Evolutionary conservation across 257 asterid genomes (phyloP).

Genomic region (Gentiana dahurica): DNA sequence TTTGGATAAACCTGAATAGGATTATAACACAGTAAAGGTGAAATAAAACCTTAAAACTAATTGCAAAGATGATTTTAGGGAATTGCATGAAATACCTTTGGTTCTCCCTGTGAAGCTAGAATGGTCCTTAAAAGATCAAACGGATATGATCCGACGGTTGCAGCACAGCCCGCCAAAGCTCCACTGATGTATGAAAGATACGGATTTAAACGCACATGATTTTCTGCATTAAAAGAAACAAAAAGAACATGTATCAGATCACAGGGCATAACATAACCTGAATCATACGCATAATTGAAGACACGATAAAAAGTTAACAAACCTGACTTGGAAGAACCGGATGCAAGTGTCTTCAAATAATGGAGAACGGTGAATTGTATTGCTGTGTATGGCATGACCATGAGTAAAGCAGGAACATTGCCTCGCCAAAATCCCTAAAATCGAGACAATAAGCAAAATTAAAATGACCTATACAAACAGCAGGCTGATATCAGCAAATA

Average conservation of each 20-base stretch:
- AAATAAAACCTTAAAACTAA: no score
- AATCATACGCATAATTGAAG: no score
- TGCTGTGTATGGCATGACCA: constrained; percentile 97
- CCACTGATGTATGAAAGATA: constrained; percentile 84
- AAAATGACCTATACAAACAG: neutral
- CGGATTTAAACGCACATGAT: constrained; percentile 68
- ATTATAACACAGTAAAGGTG: constrained; percentile 3
- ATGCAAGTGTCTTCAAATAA: constrained; percentile 63
- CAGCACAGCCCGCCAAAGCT: constrained; percentile 91
- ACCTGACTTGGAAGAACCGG: constrained; percentile 94
- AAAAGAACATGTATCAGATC: constrained; percentile 11
- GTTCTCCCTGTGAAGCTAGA: constrained; percentile 98
- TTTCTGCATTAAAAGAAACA: constrained; percentile 43
- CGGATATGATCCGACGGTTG: constrained; percentile 93
- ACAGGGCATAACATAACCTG: neutral
- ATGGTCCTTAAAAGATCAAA: constrained; percentile 89
- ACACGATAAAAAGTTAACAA: constrained; percentile 1
- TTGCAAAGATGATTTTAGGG: no score
- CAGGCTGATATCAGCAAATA: neutral
- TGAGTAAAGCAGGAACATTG: constrained; percentile 86
- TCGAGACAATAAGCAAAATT: constrained; percentile 3
- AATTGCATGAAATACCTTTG: constrained; percentile 50
- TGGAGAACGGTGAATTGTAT: constrained; percentile 81
- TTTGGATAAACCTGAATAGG: constrained; percentile 66
- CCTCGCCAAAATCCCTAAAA: constrained; percentile 96